Base-by-base conservation (phyloP, 2,329 filamentous ascomycete species). In the Uncinocarpus reesii region DNA sequence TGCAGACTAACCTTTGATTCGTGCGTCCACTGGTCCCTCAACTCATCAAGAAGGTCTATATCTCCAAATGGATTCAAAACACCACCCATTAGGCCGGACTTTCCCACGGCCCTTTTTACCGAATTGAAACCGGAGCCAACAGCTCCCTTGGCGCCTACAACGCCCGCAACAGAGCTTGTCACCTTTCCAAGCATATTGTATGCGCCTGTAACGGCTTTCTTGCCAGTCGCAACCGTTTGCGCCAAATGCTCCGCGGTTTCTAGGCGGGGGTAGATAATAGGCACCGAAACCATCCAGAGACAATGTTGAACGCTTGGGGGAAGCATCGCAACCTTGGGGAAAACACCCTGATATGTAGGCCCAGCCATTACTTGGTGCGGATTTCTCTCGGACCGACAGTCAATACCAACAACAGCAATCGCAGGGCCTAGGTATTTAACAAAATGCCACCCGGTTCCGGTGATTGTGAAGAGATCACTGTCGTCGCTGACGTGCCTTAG, bases 371-470 rank as follows among this genome's bases (percentile, higher is more conserved):
- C 92, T 59, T 94, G 87, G 52, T 83, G 81, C 52, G 87, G 86
- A 46, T 85, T 95, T 44, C 92, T 76, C 67, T 98, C 92, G 4
- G 89, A 95, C 45, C 92, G 81, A 57, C 88, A 90, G 65, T 98
- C 92, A 1, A 86, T 83, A 0, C 90, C 92, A 43, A 95, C 83
- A 0, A 94, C 83, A 0, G 87, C 88, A 10, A 98, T 82, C 3
- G 86, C 86, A 0, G 92, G 92, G 0, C 92, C 92, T 4, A 98
- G 78, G 59, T 85, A 95, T 67, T 98, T 98, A 67, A 98, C 80
- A 65, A 96, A 98, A 66, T 98, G 92, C 92, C 92, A 98, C 6
- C 92, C 92, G 16, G 84, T 84, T n/a, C 92, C 90, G 0, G 92
- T 96, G 48, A 98, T 83, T 1, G 90, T 96, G 68, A 98, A 98